Evolutionary conservation across 1,284 basidiomycete genomes (phyloP).

Genomic region (Microbotryomycetes sp.): DNA sequence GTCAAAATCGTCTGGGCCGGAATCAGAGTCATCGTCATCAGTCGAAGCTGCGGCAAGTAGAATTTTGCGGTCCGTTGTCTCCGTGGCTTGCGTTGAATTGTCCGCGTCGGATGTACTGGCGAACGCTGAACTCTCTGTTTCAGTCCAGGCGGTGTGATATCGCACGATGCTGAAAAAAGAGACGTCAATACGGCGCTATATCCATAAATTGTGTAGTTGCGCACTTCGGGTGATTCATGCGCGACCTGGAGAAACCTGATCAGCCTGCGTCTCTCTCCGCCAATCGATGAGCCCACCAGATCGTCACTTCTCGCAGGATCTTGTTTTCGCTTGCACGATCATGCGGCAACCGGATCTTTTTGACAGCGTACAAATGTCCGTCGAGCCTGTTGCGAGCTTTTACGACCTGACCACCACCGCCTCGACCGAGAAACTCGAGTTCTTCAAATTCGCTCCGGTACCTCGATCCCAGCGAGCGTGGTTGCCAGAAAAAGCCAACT

Average conservation of each 20-base stretch:
- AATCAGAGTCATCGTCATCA: conserved; percentile 14
- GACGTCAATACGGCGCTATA: not conserved
- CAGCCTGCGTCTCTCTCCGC: not conserved
- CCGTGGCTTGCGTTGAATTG: not conserved
- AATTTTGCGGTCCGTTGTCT: not conserved
- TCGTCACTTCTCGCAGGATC: conserved; percentile 36
- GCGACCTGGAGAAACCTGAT: conserved; percentile 8
- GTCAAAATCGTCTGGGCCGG: not conserved
- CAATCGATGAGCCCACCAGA: conserved; percentile 19
- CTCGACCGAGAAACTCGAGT: conserved; percentile 35
- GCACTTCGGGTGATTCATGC: conserved; percentile 34
- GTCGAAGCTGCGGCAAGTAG: conserved; percentile 7
- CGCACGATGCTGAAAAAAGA: conserved; percentile 12
- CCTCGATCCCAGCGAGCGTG: conserved; percentile 19
- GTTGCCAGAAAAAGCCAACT: conserved; percentile 34
- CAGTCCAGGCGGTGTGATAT: conserved; percentile 35
- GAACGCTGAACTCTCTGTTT: conserved; percentile 17
- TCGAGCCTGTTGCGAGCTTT: conserved; percentile 37
- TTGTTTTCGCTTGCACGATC: conserved; percentile 31
- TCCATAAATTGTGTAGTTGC: not conserved
- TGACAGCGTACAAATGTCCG: conserved; percentile 32
- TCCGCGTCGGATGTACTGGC: not conserved
- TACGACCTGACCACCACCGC: conserved; percentile 36
- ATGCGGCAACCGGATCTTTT: conserved; percentile 35
- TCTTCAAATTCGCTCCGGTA: conserved; percentile 36